Conservation (phyloP, 2,329 filamentous ascomycete species). For the Helminthosporium solani region DNA sequence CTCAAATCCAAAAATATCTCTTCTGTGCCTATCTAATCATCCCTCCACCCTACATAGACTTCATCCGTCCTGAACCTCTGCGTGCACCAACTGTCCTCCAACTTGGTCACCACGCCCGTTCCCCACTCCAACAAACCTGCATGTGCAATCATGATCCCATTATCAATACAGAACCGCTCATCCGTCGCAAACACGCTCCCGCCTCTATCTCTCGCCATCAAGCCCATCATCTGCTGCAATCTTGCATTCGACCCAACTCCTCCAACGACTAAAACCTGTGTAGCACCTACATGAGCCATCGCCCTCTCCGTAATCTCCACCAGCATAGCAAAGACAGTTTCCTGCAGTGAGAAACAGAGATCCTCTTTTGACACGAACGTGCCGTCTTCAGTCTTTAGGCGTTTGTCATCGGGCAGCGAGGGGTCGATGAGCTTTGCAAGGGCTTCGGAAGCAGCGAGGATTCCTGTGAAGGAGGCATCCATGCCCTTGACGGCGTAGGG, state of each 20-base stretch:
- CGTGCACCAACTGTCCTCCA: constrained; percentile 75
- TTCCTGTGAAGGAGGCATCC: constrained; percentile 95
- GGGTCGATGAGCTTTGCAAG: constrained; percentile 66
- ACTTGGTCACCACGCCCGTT: constrained; percentile 72
- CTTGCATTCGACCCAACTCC: constrained; percentile 95
- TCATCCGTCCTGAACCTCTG: constrained; percentile 55
- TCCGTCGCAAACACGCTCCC: constrained; percentile 94
- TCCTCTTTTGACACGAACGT: constrained; percentile 74
- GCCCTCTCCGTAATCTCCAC: constrained; percentile 98
- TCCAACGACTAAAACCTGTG: constrained; percentile 90
- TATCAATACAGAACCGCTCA: constrained; percentile 97
- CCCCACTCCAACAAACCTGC: constrained; percentile 83
- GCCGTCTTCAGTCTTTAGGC: constrained; percentile 48
- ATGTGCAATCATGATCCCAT: constrained; percentile 99
- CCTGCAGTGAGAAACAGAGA: constrained; percentile 90
- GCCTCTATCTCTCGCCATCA: constrained; percentile 85
- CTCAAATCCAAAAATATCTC: too few relatives aligned
- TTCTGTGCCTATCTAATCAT: constrained; percentile 19
- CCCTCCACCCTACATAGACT: constrained; percentile 52
- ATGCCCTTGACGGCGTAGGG: constrained; percentile 98
- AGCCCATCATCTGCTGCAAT: constrained; percentile 96
- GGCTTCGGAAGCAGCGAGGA: constrained; percentile 78
- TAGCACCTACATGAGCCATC: constrained; percentile 94
- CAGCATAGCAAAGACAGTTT: constrained; percentile 94
- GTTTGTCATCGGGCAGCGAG: constrained; percentile 41